Base-by-base conservation (phyloP, 2,329 filamentous ascomycete species). In the Neofusicoccum parvum region DNA sequence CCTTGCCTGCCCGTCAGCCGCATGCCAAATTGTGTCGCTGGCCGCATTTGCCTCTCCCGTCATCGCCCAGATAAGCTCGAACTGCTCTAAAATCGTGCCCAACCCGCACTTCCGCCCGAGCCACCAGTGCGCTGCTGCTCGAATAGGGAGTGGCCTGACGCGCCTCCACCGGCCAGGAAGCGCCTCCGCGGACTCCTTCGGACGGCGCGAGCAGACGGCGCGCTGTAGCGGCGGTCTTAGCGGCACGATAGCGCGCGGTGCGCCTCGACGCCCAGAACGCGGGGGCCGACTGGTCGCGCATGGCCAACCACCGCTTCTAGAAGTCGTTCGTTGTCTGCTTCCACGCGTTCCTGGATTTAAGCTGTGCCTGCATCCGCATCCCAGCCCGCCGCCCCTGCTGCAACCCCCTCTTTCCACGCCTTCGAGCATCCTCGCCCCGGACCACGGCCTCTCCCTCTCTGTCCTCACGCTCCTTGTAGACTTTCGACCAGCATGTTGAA, bases 31-130 rank as follows among this genome's bases (percentile, higher is more conserved):
- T 34, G 17, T 32, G 5, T 23, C 23, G 23, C 23, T 23, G 23
- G 23, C 23, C 23, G 23, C 14, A 54, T 39, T 43, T 36, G 51
- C 51, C 20, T 43, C 34, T 27, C 17, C 23, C 23, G 27, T 34
- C 54, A 45, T 20, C 23, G 27, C 6, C 27, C 27, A 32, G 27
- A 32, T 7, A 32, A 7, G 27, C 27, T 32, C 6, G 27, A 32
- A 32, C 6, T 5, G 5, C 5, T 32, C 27, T 32, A 32, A 32
- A 32, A 32, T 27, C 9, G 17, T 27, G 20, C 41, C 41, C 54
- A 46, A 59, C 23, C 54, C 54, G 54, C 27, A n/a, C 36, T 59
- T 59, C 54, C 39, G n/a, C 54, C 23, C 39, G 23, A 46, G n/a
- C 20, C 53, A 20, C 5, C 17, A 14, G 36, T 20, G 36, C 27